Base-by-base conservation (phyloP, 2,329 filamentous ascomycete species). In the Alternaria triticimaculans region DNA sequence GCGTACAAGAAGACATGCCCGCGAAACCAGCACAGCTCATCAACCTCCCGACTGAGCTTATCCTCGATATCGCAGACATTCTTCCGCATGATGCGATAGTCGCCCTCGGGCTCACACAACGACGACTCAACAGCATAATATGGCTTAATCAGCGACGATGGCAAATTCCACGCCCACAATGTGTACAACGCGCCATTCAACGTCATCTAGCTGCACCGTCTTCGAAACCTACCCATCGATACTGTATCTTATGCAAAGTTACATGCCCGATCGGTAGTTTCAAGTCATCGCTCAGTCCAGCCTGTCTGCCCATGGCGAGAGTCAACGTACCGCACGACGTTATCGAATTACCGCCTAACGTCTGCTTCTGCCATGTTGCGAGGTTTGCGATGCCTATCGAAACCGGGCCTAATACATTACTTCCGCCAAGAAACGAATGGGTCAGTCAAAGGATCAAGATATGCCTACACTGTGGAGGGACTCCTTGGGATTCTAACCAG, bases 41-140 rank as follows among this genome's bases (percentile, higher is more conserved):
- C 12, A 60, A 50, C 48, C 77, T 83, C 9, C 82, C 82, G 10
- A 69, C 74, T 28, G 82, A 84, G 65, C 72, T 83, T 5, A 76
- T 82, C 21, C 67, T 78, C 58, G 78, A 81, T 46, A 75, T 83
- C 48, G 64, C 71, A 45, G 68, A 78, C 26, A 64, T 77, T 63
- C 76, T 84, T 9, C 71, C 78, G 6, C 69, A 71, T 1, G 80
- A 82, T 44, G 76, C 71, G 25, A 69, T 78, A 20, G 68, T 83
- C 9, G 74, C 82, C 4, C 72, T 83, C 10, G 80, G 80, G 48
- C 76, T 83, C 45, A 73, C 76, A 6, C 72, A 77, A 50, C 70
- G 68, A 11, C 60, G 66, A 11, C 64, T 82, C 28, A 76, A 79
- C 67, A 63, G 67, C 46, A 70, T 64, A 1, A 56, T 80, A 12